Percentiles rank a stretch among this genome's conserved stretches.
Evolutionary conservation across 345 rosid species (phyloP).

Genomic region (Pelargonium nanum): DNA sequence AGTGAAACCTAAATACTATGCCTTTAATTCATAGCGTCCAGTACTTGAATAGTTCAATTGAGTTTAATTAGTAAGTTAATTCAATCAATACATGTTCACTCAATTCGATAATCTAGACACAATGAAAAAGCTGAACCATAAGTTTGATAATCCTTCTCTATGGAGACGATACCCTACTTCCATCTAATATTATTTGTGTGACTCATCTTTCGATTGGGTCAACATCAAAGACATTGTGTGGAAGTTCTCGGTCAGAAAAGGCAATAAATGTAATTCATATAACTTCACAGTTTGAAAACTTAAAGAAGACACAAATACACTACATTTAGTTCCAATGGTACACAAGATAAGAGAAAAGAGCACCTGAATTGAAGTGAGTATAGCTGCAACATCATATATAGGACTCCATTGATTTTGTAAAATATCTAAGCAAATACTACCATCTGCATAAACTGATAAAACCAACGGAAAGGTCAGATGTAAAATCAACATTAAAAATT

Average conservation of each 20-base stretch:
- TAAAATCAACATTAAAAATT: not conserved
- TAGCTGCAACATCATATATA: constrained; percentile 93
- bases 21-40: too few species aligned
- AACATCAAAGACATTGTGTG: not conserved
- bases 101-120: too few species aligned
- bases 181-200: too few species aligned
- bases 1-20: too few species aligned
- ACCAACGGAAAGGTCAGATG: not conserved
- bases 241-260: not conserved
- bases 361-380: constrained; percentile 95
- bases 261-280: not conserved
- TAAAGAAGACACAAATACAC: not conserved
- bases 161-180: not conserved
- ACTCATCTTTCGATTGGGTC: too few species aligned
- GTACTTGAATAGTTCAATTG: too few species aligned
- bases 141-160: too few species aligned
- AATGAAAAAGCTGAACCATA: too few species aligned
- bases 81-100: too few species aligned
- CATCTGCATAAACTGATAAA: constrained; percentile 81
- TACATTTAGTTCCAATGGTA: not conserved
- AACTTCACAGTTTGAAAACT: not conserved
- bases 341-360: not conserved
- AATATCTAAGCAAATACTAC: constrained; percentile 92
- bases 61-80: too few species aligned
- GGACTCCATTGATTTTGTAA: constrained; percentile 98